Conservation (phyloP, 148 eudicot species). For the Nepenthes gracilis region DNA sequence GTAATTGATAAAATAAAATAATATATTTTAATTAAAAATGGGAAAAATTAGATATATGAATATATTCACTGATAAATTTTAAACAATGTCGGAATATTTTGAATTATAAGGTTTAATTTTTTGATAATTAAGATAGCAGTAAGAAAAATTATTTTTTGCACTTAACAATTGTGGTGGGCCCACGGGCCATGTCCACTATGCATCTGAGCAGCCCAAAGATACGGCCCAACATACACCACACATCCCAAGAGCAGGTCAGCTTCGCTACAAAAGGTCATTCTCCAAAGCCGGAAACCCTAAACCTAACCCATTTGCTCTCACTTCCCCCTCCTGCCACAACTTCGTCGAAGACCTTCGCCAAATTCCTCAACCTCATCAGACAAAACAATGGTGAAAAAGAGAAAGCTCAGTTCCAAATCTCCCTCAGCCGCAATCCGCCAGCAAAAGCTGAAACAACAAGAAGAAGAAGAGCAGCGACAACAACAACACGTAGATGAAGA, state of each 20-base stretch:
- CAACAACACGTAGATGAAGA: conserved; percentile 6
- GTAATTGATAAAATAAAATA: too few relatives aligned
- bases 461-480: conserved; percentile 5
- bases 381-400: conserved; percentile 46
- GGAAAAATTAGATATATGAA: not conserved
- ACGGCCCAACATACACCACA: too few relatives aligned
- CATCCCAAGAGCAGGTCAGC: too few relatives aligned
- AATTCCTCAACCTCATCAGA: conserved; percentile 14
- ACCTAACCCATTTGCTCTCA: not conserved
- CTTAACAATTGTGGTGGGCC: too few relatives aligned
- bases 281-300: not conserved
- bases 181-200: too few relatives aligned
- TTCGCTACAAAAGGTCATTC: too few relatives aligned
- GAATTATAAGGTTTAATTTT: too few relatives aligned
- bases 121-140: too few relatives aligned
- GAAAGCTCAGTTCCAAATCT: conserved; percentile 36
- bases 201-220: too few relatives aligned
- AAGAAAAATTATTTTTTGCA: too few relatives aligned
- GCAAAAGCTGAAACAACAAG: conserved; percentile 8
- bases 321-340: not conserved
- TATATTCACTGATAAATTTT: not conserved
- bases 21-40: too few relatives aligned
- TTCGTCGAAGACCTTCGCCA: not conserved
- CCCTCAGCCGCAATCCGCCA: conserved; percentile 11
- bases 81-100: not conserved